Evolutionary conservation across 2,329 filamentous ascomycete genomes (phyloP), one percentile per base, ranked within the genome.

Genomic region (Bipolaris bicolor): DNA sequence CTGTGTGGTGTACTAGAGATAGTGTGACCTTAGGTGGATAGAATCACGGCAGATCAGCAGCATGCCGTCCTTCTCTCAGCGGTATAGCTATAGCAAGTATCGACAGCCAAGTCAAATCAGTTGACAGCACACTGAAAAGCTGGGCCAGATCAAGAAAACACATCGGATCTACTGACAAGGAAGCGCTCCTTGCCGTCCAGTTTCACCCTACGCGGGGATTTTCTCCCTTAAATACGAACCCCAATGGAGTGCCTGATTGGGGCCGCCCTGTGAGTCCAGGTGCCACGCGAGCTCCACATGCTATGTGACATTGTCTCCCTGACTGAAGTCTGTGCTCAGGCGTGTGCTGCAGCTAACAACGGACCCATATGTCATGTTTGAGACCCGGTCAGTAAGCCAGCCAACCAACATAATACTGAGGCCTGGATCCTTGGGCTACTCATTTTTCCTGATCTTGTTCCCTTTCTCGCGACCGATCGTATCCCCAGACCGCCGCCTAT

Each of bases 221-320:
- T 16, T 16, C 34, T 22, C 10, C 26, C 43, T 43, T 24, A 26
- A n/a, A 15, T 24, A 43, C 22, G 9, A 7, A 7, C 10, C 13
- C 40, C 20, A 31, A 31, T 13, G 29, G 29, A 31, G 10, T 10
- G 29, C 29, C 10, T 5, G 11, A 31, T 31, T 10, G 29, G 26
- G 29, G 40, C 11, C 11, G 15, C 22, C 6, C 22, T 33, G 22
- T 7, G 31, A 43, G 45, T 51, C 57, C 29, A 29, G 39, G 57
- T 52, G 37, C 34, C 7, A 11, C 18, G 20, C 47, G 22, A 26
- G 20, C 22, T 22, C 22, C 18, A 16, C 33, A 52, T n/a, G 48
- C 55, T 48, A 41, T 46, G 50, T 46, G 22, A 54, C 56, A 37
- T 47, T 48, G 57, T 41, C 7, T 36, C 34, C 43, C 43, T 45